phyloP scores from a whole-genome alignment of 306 rosid species.

The Rubus idaeus region DNA sequence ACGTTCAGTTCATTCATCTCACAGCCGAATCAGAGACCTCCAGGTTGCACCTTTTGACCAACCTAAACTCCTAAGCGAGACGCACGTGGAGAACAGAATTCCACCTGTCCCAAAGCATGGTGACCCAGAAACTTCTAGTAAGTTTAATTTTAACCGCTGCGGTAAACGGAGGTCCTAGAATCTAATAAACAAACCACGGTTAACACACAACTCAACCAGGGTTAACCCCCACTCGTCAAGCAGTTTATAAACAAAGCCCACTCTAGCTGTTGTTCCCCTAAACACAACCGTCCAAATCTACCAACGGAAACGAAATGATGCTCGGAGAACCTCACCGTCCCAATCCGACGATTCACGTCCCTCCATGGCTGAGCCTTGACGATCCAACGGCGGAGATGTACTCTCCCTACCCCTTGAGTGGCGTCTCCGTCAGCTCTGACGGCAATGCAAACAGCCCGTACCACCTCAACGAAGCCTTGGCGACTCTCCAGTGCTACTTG shows the following conservation, averaged over 20 bases:
- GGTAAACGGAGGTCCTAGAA: constrained; percentile 23
- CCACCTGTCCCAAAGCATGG: constrained; percentile 6
- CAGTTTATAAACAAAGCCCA: constrained; percentile 47
- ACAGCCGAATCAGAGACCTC: background rate
- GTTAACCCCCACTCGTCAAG: constrained; percentile 21
- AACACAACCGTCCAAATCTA: constrained; percentile 21
- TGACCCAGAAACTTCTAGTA: background rate
- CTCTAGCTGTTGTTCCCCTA: constrained; percentile 38
- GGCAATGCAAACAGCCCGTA: constrained; percentile 54
- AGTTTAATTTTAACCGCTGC: constrained; percentile 42
- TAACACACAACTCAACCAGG: constrained; percentile 34
- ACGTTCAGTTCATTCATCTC: background rate
- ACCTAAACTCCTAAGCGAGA: too few relatives aligned
- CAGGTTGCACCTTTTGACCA: background rate
- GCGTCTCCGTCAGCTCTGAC: constrained; percentile 42
- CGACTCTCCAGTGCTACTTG: constrained; percentile 63
- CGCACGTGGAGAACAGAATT: constrained; percentile 20
- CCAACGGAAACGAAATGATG: constrained; percentile 47
- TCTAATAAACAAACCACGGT: constrained; percentile 43
- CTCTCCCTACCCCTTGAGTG: constrained; percentile 41
- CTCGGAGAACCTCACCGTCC: constrained; percentile 68
- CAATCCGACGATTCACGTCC: constrained; percentile 66
- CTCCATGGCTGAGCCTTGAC: constrained; percentile 58
- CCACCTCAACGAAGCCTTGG: constrained; percentile 52
- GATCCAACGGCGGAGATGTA: constrained; percentile 54